phyloP scores from a whole-genome alignment of 1,139 yeast species.

The Pneumocystis jirovecii region DNA sequence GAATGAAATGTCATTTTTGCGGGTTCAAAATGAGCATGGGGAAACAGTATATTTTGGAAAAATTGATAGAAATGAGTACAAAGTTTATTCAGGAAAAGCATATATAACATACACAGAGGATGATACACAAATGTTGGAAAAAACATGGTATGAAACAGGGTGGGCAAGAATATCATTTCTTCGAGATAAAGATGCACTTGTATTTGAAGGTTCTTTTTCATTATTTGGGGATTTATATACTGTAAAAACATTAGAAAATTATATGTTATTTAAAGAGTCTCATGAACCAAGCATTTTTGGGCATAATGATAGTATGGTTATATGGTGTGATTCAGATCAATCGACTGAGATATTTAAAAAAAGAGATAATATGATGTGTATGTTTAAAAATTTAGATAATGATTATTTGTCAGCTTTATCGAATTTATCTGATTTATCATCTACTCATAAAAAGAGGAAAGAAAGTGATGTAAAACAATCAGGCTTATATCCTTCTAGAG shows the following conservation, averaged over 20 bases:
- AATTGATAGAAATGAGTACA: not conserved
- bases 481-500: conserved; percentile 21
- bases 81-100: not conserved
- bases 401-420: not conserved
- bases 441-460: not conserved
- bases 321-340: conserved; percentile 10
- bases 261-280: not conserved
- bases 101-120: not conserved
- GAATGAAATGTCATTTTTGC: not conserved
- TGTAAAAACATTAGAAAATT: conserved; percentile 7
- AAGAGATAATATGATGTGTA: not conserved
- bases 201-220: conserved; percentile 13
- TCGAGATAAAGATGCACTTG: not conserved
- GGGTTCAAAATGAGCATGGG: not conserved
- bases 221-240: conserved; percentile 7
- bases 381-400: not conserved
- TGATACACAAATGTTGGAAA: not conserved
- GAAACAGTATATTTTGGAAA: not conserved
- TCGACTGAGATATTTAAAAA: not conserved
- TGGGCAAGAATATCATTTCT: conserved; percentile 2
- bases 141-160: not conserved
- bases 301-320: conserved; percentile 7
- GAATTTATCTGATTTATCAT: not conserved
- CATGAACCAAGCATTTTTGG: conserved; percentile 1
- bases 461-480: conserved; percentile 7